Conservation (phyloP, 495 filamentous ascomycete genomes). For the Lophium mytilinum region DNA sequence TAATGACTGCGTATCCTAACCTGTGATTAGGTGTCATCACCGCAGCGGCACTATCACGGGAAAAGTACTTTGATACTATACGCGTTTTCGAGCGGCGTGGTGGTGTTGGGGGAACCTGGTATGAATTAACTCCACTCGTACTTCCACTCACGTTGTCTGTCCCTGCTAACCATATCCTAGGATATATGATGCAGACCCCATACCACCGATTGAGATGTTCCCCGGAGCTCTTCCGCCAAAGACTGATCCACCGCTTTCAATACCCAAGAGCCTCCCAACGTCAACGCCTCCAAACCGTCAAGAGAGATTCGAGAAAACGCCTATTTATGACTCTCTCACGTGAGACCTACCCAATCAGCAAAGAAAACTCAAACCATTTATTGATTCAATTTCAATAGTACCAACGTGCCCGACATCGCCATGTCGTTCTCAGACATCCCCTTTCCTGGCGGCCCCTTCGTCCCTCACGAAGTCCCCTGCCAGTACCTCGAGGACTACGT, state of each 20-base stretch:
- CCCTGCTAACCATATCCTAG: slow-evolving; percentile 19
- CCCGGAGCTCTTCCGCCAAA: slow-evolving; percentile 37
- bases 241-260: slow-evolving; percentile 37
- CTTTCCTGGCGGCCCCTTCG: slow-evolving; percentile 46
- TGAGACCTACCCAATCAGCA: slow-evolving; percentile 18
- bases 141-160: slow-evolving; percentile 1
- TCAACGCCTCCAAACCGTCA: slow-evolving; percentile 34
- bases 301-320: slow-evolving; percentile 38
- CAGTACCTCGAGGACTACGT: slow-evolving; percentile 46
- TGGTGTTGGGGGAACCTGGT: slow-evolving; percentile 44
- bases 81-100: slow-evolving; percentile 43
- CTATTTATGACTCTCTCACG: slow-evolving; percentile 42
- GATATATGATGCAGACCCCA: slow-evolving; percentile 40
- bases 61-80: slow-evolving; percentile 44
- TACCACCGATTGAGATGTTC: slow-evolving; percentile 22
- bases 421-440: slow-evolving; percentile 43
- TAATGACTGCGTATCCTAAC: background rate
- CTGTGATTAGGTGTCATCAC: slow-evolving; percentile 35
- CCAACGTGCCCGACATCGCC: slow-evolving; percentile 44
- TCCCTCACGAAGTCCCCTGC: slow-evolving; percentile 40
- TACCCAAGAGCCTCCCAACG: slow-evolving; percentile 35
- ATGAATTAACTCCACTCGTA: background rate
- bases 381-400: slow-evolving; percentile 24
- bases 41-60: slow-evolving; percentile 39
- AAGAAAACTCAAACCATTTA: background rate